Conservation (phyloP, 1,284 basidiomycete genomes). For the Trametes sp. region DNA sequence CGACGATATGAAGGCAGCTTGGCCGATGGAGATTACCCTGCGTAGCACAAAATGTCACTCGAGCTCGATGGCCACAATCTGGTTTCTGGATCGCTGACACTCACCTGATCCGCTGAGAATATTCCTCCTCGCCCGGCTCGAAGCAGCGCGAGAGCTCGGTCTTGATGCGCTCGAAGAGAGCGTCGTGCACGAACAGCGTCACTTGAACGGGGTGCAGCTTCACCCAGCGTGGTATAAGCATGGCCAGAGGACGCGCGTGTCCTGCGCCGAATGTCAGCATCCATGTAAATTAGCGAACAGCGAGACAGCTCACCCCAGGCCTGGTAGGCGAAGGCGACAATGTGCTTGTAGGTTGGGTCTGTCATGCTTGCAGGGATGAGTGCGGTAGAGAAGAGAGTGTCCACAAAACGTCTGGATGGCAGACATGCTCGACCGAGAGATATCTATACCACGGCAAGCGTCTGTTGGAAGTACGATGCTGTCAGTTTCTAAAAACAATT, state of each 20-base stretch:
- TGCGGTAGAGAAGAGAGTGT: neutral
- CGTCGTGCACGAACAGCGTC: conserved; percentile 30
- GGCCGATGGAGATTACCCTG: conserved; percentile 3
- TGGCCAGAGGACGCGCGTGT: conserved; percentile 33
- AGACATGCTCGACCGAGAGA: too few relatives aligned
- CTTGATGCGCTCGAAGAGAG: conserved; percentile 24
- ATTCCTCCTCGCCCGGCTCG: conserved; percentile 16
- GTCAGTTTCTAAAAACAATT: too few relatives aligned
- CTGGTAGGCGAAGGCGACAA: conserved; percentile 15
- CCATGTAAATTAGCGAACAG: neutral
- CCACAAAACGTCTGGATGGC: neutral
- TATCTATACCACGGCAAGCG: neutral
- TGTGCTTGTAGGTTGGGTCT: conserved; percentile 2
- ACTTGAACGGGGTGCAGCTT: conserved; percentile 26
- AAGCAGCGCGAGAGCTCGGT: conserved; percentile 34
- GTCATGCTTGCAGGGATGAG: conserved; percentile 1
- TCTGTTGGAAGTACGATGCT: neutral
- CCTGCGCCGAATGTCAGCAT: conserved; percentile 17
- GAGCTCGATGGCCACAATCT: too few relatives aligned
- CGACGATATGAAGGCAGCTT: neutral
- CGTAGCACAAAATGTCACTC: neutral
- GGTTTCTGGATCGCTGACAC: conserved; percentile 1
- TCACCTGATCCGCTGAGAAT: conserved; percentile 23
- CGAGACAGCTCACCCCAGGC: conserved; percentile 22
- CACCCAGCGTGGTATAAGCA: conserved; percentile 30